Percentiles rank a stretch among this genome's conserved stretches.
Evolutionary conservation across 2,329 filamentous ascomycete species (phyloP).

Genomic region (Zymoseptoria crescenta): DNA sequence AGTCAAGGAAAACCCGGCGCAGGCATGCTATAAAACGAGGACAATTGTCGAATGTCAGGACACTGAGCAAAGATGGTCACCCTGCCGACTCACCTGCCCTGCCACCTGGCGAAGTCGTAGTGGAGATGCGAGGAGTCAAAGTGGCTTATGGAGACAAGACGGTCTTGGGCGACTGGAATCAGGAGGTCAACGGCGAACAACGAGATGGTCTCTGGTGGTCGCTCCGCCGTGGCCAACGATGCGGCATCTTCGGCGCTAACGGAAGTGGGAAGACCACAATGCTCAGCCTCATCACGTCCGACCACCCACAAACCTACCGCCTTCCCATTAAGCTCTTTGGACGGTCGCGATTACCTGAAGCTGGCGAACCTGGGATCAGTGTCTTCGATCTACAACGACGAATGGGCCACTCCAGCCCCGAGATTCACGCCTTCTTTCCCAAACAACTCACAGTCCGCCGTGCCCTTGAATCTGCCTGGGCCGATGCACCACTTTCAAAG

Average conservation of each 20-base stretch:
- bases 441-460: conserved; percentile 63
- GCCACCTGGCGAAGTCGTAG: conserved; percentile 56
- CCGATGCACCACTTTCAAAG: conserved; percentile 71
- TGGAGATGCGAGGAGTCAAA: conserved; percentile 79
- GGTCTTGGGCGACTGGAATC: conserved; percentile 73
- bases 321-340: conserved; percentile 83
- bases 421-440: conserved; percentile 90
- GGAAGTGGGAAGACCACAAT: conserved; percentile 93
- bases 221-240: conserved; percentile 73
- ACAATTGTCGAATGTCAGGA: background rate
- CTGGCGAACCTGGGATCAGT: conserved; percentile 65
- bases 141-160: conserved; percentile 73
- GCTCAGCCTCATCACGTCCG: conserved; percentile 83
- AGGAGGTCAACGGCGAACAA: conserved; percentile 44
- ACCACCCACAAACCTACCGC: conserved; percentile 91
- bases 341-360: conserved; percentile 66
- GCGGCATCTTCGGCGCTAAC: conserved; percentile 90
- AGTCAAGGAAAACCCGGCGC: too few relatives aligned
- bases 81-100: conserved; percentile 16
- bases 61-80: conserved; percentile 27
- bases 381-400: conserved; percentile 87
- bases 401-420: conserved; percentile 88
- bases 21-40: background rate
- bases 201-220: conserved; percentile 66
- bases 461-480: conserved; percentile 78